Evolutionary conservation across 73 alveolate genomes (phyloP).

Genomic region (Tetrahymena elliotti): DNA sequence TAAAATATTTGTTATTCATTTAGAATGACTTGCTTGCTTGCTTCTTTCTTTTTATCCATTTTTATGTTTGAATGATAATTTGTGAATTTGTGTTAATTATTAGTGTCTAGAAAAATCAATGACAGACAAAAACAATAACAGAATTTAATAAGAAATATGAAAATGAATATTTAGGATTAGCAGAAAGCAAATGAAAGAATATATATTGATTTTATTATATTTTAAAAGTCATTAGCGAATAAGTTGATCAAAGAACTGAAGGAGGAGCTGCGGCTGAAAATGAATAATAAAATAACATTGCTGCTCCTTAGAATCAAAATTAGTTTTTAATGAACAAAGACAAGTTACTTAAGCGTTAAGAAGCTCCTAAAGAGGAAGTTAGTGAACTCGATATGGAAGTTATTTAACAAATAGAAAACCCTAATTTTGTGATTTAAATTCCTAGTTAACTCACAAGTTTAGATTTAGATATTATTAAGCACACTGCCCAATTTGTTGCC

Average conservation of each 20-base stretch:
- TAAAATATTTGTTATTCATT: neutral
- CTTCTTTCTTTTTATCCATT: neutral
- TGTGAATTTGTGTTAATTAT: neutral
- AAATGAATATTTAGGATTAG: neutral
- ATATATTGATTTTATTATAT: neutral
- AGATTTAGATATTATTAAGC: conserved; percentile 88
- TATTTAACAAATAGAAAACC: conserved; percentile 8
- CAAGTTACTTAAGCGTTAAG: neutral
- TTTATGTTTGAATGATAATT: neutral
- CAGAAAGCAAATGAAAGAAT: neutral
- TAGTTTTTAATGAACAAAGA: neutral
- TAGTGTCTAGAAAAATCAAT: neutral
- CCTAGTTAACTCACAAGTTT: conserved; percentile 79
- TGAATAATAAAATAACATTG: neutral
- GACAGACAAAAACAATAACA: neutral
- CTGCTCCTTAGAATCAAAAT: neutral
- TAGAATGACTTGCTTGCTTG: neutral
- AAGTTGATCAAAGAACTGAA: neutral
- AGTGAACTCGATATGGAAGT: conserved; percentile 19
- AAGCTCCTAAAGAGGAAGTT: conserved; percentile 33
- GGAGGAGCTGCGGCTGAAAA: neutral
- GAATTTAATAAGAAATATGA: neutral
- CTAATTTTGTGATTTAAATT: conserved; percentile 63
- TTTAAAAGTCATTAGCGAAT: neutral
- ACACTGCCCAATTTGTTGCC: conserved; percentile 94